A percentile compares a stretch with the other conserved stretches of the same genome.
Evolutionary conservation across 805 yeast genomes (phyloP).

Genomic region (Metschnikowia lunata): DNA sequence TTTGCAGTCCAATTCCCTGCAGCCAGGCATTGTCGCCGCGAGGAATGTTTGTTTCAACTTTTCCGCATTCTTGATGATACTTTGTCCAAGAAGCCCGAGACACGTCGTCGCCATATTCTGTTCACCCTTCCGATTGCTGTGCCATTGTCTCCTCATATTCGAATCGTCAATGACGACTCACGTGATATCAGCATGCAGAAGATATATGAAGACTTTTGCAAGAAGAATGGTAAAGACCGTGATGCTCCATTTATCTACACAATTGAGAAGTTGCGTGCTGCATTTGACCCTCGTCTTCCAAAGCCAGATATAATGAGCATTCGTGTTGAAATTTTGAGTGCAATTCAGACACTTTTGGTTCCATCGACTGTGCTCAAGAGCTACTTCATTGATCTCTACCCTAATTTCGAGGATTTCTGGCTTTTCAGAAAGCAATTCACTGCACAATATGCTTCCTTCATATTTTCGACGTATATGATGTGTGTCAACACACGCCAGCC

Average conservation of each 20-base stretch:
- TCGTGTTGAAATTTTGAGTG: constrained; percentile 84
- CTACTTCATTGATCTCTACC: constrained; percentile 65
- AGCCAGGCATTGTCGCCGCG: constrained; percentile 94
- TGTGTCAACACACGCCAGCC: constrained; percentile 91
- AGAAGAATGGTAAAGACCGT: constrained; percentile 62
- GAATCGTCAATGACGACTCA: constrained; percentile 81
- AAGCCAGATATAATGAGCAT: constrained; percentile 87
- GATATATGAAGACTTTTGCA: constrained; percentile 85
- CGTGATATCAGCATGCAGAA: constrained; percentile 72
- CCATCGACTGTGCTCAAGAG: constrained; percentile 81
- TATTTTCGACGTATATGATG: constrained; percentile 91
- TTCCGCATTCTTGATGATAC: constrained; percentile 86
- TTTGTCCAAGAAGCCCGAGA: constrained; percentile 75
- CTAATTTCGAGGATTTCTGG: constrained; percentile 93
- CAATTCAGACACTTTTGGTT: constrained; percentile 81
- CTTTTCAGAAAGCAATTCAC: constrained; percentile 92
- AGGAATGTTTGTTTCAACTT: constrained; percentile 88
- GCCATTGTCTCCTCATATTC: constrained; percentile 90
- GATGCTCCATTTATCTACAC: constrained; percentile 90
- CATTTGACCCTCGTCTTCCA: constrained; percentile 89
- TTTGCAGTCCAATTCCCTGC: constrained; percentile 98
- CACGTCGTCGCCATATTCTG: constrained; percentile 77
- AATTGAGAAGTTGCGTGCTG: constrained; percentile 80
- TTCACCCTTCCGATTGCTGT: constrained; percentile 89
- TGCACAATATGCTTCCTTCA: constrained; percentile 88